Percentiles rank a stretch among this genome's conserved stretches.
Conservation (phyloP, 495 filamentous ascomycete genomes). For the Daldinia caldariorum region DNA sequence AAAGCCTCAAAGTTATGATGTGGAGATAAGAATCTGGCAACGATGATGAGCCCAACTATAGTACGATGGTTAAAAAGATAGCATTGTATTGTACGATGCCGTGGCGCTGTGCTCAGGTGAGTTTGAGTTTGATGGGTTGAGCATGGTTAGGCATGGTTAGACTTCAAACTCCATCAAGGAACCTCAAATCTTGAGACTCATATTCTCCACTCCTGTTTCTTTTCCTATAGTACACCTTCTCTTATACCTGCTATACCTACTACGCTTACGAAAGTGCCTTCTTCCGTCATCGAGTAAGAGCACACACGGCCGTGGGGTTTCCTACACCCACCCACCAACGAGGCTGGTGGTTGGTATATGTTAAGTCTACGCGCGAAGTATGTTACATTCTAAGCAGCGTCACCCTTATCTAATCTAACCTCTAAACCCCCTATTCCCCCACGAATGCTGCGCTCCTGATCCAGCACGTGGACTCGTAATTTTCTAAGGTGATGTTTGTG, state of each 20-base stretch:
- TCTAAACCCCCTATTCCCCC: constrained; percentile 20
- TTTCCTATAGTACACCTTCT: background rate
- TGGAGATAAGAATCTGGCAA: background rate
- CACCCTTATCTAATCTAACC: constrained; percentile 25
- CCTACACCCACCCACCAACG: constrained; percentile 3
- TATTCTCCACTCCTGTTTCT: background rate
- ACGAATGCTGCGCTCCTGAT: constrained; percentile 39
- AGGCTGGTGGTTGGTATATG: constrained; percentile 15
- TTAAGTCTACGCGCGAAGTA: constrained; percentile 8
- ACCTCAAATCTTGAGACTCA: background rate
- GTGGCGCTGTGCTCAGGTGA: background rate
- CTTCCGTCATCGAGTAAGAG: constrained; percentile 29
- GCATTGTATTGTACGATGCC: background rate
- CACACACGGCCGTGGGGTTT: constrained; percentile 13
- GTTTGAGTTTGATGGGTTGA: constrained; percentile 2
- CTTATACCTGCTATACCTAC: constrained; percentile 2
- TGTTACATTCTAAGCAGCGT: background rate
- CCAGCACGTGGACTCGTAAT: constrained; percentile 33
- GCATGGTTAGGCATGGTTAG: background rate
- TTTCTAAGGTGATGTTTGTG: constrained; percentile 16
- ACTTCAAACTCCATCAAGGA: background rate
- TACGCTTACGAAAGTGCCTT: constrained; percentile 18
- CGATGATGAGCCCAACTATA: background rate
- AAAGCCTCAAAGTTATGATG: background rate
- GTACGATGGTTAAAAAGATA: background rate